Evolutionary conservation across 2,329 filamentous ascomycete species (phyloP).

Genomic region (Cladosporium sp.): DNA sequence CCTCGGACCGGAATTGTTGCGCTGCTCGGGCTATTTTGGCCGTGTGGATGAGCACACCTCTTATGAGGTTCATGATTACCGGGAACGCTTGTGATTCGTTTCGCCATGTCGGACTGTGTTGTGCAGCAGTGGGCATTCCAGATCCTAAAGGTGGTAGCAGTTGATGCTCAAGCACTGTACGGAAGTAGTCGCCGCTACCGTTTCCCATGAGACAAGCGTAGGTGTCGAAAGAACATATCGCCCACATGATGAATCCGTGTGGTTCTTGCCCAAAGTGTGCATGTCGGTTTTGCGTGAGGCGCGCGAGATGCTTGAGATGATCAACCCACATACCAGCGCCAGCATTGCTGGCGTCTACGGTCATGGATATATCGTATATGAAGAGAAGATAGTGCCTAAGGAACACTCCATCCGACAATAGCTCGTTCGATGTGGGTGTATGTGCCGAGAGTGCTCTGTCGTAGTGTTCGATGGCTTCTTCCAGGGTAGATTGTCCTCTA

Average conservation of each 20-base stretch:
- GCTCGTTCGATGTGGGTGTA: constrained; percentile 41
- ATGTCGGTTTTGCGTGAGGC: constrained; percentile 22
- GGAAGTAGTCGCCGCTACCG: constrained; percentile 47
- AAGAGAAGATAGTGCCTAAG: constrained; percentile 54
- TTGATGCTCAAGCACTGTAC: constrained; percentile 43
- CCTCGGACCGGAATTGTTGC: constrained; percentile 36
- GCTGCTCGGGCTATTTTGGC: constrained; percentile 42
- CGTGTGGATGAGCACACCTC: constrained; percentile 42
- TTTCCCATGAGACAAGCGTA: constrained; percentile 51
- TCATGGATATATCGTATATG: constrained; percentile 48
- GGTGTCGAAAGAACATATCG: constrained; percentile 51
- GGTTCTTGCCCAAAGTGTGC: constrained; percentile 32
- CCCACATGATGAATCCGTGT: constrained; percentile 51
- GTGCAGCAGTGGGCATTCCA: not conserved
- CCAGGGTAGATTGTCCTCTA: constrained; percentile 38
- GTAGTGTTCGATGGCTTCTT: constrained; percentile 52
- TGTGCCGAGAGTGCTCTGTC: constrained; percentile 43
- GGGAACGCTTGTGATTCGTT: constrained; percentile 27
- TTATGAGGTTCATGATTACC: constrained; percentile 41
- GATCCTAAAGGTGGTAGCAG: constrained; percentile 39
- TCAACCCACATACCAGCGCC: constrained; percentile 50
- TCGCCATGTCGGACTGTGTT: not conserved
- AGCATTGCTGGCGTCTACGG: constrained; percentile 26
- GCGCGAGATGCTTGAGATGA: constrained; percentile 48
- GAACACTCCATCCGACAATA: constrained; percentile 53